Conservation (phyloP, 1,284 basidiomycete species). For the Melampsora abietis-canadensis region DNA sequence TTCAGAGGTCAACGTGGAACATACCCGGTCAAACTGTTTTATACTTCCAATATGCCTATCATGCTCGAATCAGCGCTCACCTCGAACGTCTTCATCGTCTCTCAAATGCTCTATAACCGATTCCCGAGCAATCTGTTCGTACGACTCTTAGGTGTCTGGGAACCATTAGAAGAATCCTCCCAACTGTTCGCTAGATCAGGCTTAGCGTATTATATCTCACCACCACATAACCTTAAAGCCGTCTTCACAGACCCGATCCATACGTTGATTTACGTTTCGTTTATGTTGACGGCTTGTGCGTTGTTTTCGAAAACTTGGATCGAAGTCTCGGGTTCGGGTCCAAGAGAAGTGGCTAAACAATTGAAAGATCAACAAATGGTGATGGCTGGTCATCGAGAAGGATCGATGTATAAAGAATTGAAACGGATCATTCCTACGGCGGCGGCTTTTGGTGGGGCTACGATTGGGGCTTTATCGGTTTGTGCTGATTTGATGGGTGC, state of each 20-base stretch:
- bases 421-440: conserved; percentile 97
- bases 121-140: conserved; percentile 92
- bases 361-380: conserved; percentile 99
- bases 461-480: conserved; percentile 88
- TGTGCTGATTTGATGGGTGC: conserved; percentile 94
- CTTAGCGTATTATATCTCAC: conserved; percentile 95
- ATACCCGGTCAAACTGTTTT: conserved; percentile 98
- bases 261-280: conserved; percentile 82
- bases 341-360: conserved; percentile 93
- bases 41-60: conserved; percentile 99
- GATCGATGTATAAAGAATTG: conserved; percentile 97
- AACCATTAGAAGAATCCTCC: conserved; percentile 88
- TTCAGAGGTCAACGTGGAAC: conserved; percentile 91
- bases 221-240: conserved; percentile 83
- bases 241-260: conserved; percentile 89
- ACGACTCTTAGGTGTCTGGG: conserved; percentile 88
- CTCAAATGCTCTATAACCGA: conserved; percentile 85
- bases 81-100: conserved; percentile 91
- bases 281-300: conserved; percentile 90
- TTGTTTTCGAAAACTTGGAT: conserved; percentile 99
- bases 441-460: conserved; percentile 92
- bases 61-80: conserved; percentile 95
- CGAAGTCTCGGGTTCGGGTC: conserved; percentile 92
- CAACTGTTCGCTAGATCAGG: conserved; percentile 87
- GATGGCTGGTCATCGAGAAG: conserved; percentile 95